A percentile compares a stretch with the other conserved stretches of the same genome.
Conservation (phyloP, 2,329 filamentous ascomycete species). For the Thelonectria rubi region DNA sequence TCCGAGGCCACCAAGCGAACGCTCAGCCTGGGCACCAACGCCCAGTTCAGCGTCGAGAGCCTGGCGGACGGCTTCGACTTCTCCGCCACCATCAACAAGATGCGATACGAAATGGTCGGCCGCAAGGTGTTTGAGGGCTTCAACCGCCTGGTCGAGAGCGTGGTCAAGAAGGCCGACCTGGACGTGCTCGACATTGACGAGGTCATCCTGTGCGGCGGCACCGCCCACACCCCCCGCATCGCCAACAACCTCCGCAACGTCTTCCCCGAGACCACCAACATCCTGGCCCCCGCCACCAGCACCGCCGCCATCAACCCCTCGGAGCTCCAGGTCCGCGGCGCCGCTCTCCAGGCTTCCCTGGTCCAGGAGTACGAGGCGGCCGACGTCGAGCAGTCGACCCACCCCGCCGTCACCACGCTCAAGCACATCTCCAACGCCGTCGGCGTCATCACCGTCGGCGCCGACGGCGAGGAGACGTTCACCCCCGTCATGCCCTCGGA, state of each 20-base stretch:
- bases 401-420: slow-evolving; percentile 93
- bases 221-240: slow-evolving; percentile 92
- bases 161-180: slow-evolving; percentile 89
- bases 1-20: slow-evolving; percentile 92
- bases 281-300: slow-evolving; percentile 85
- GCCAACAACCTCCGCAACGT: slow-evolving; percentile 80
- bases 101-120: slow-evolving; percentile 89
- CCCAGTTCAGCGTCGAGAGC: slow-evolving; percentile 92
- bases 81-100: slow-evolving; percentile 88
- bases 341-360: slow-evolving; percentile 92
- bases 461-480: slow-evolving; percentile 74
- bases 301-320: slow-evolving; percentile 88
- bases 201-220: slow-evolving; percentile 91
- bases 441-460: slow-evolving; percentile 76
- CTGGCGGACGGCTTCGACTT: slow-evolving; percentile 91
- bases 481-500: slow-evolving; percentile 83
- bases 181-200: slow-evolving; percentile 94
- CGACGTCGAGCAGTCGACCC: slow-evolving; percentile 95
- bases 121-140: slow-evolving; percentile 90
- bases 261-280: slow-evolving; percentile 81
- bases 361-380: slow-evolving; percentile 93
- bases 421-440: slow-evolving; percentile 90
- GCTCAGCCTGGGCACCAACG: slow-evolving; percentile 86
- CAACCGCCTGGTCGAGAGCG: slow-evolving; percentile 83
- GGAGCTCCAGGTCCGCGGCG: slow-evolving; percentile 87